Conservation (phyloP, 768 basidiomycete species). For the Phlebiopsis gigantea region DNA sequence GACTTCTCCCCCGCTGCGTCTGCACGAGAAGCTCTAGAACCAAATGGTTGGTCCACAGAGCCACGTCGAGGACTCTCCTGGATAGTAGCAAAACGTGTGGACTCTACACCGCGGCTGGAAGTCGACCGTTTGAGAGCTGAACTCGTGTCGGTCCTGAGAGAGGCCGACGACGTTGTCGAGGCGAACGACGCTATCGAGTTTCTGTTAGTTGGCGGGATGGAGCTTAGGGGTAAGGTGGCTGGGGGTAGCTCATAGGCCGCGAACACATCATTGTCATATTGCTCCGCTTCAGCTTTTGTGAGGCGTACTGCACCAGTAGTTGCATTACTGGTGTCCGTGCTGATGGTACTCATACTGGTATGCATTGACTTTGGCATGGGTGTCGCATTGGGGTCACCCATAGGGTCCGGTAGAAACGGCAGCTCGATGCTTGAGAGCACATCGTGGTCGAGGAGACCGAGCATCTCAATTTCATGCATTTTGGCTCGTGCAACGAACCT, state of each 20-base stretch:
- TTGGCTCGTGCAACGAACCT: slow-evolving; percentile 94
- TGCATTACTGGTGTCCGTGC: slow-evolving; percentile 9
- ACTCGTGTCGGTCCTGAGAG: background rate
- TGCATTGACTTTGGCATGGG: slow-evolving; percentile 6
- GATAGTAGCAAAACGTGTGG: slow-evolving; percentile 52
- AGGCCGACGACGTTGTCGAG: background rate
- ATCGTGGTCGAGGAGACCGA: slow-evolving; percentile 88
- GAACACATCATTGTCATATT: slow-evolving; percentile 72
- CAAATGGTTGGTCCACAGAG: slow-evolving; percentile 9
- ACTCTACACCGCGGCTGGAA: slow-evolving; percentile 39
- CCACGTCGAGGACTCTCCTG: slow-evolving; percentile 58
- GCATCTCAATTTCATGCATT: slow-evolving; percentile 96
- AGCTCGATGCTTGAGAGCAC: slow-evolving; percentile 86
- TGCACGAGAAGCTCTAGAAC: background rate
- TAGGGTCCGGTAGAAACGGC: slow-evolving; percentile 59
- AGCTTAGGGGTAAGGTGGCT: slow-evolving; percentile 21
- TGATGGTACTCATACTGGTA: slow-evolving; percentile 13
- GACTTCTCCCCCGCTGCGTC: background rate
- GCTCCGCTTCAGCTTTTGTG: slow-evolving; percentile 53
- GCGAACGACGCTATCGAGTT: slow-evolving; percentile 35
- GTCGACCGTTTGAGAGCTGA: slow-evolving; percentile 26
- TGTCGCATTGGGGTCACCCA: slow-evolving; percentile 20
- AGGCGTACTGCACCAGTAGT: background rate
- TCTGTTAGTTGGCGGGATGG: slow-evolving; percentile 24
- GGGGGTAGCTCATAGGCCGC: slow-evolving; percentile 31